phyloP scores from a whole-genome alignment of 441 rosid genomes.

The Flueggea neowawraea region DNA sequence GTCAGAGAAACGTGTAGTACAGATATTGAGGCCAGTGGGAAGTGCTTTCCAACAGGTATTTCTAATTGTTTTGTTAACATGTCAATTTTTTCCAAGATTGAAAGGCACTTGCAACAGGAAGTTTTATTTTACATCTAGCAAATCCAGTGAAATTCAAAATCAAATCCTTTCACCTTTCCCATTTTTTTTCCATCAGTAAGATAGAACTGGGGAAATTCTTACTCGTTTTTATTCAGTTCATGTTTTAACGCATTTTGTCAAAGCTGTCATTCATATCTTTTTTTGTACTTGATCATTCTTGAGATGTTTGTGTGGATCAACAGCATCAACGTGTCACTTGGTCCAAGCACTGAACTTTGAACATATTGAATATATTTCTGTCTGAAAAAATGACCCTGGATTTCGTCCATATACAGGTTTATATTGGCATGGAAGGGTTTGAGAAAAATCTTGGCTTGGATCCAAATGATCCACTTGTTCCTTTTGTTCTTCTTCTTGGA shows the following conservation, averaged over 20 bases:
- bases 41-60: constrained; percentile 68
- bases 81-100: constrained; percentile 10
- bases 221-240: not conserved
- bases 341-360: constrained; percentile 1
- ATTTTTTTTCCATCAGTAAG: constrained; percentile 4
- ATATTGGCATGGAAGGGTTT: constrained; percentile 52
- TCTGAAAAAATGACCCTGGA: constrained; percentile 6
- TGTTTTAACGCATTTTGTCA: constrained; percentile 5
- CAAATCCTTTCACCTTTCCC: not conserved
- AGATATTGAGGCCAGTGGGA: constrained; percentile 58
- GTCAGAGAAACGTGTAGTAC: constrained; percentile 58
- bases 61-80: not conserved
- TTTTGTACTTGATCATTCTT: not conserved
- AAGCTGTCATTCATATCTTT: constrained; percentile 5
- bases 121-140: not conserved
- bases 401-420: constrained; percentile 48
- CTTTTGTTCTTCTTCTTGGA: constrained; percentile 64
- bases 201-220: not conserved
- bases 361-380: constrained; percentile 7
- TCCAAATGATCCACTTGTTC: constrained; percentile 86
- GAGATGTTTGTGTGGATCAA: constrained; percentile 1
- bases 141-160: not conserved
- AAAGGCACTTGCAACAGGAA: not conserved
- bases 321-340: not conserved
- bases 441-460: constrained; percentile 79